These are phyloP conservation scores for Leavenworthia alabamica DNA, from an alignment of 345 rosid genomes.

Conservation along the genomic window DNA sequence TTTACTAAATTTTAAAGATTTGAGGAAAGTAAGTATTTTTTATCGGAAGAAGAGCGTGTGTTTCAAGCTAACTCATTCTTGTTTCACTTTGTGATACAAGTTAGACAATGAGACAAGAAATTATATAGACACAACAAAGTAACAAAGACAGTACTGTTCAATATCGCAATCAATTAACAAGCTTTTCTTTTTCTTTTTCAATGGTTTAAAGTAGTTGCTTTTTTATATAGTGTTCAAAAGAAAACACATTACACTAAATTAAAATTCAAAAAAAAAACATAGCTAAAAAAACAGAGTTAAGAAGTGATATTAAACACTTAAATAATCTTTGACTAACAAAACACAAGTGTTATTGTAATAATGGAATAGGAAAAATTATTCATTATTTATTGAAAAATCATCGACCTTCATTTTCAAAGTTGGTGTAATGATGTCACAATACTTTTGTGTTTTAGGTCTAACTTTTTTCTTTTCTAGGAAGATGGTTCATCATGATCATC, in stretches of 20 bases:
- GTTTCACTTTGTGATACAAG: slow-evolving; percentile 31
- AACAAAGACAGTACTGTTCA: slow-evolving; percentile 26
- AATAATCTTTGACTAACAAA: slow-evolving; percentile 6
- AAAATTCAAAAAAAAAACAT: not conserved
- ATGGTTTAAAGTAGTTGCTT: too few relatives aligned
- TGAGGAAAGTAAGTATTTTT: not conserved
- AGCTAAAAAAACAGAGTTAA: not conserved
- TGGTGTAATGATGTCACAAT: slow-evolving; percentile 29
- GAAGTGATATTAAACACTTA: not conserved
- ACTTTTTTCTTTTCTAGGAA: too few relatives aligned
- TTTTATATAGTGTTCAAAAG: too few relatives aligned
- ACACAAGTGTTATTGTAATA: too few relatives aligned
- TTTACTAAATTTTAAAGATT: too few relatives aligned
- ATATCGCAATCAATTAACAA: slow-evolving; percentile 11
- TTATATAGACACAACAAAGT: slow-evolving; percentile 23
- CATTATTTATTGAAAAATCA: too few relatives aligned
- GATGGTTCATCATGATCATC: too few relatives aligned
- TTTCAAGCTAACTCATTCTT: slow-evolving; percentile 26
- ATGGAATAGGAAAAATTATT: too few relatives aligned
- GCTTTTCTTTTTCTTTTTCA: slow-evolving; percentile 23
- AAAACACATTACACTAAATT: not conserved
- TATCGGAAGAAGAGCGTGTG: slow-evolving; percentile 15
- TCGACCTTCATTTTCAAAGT: slow-evolving; percentile 19
- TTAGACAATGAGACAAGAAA: slow-evolving; percentile 24
- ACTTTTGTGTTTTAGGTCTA: too few relatives aligned